These are phyloP conservation scores for Oryza glumipatula DNA, from an alignment of 176 grass and related monocot species.

Conservation along the genomic window DNA sequence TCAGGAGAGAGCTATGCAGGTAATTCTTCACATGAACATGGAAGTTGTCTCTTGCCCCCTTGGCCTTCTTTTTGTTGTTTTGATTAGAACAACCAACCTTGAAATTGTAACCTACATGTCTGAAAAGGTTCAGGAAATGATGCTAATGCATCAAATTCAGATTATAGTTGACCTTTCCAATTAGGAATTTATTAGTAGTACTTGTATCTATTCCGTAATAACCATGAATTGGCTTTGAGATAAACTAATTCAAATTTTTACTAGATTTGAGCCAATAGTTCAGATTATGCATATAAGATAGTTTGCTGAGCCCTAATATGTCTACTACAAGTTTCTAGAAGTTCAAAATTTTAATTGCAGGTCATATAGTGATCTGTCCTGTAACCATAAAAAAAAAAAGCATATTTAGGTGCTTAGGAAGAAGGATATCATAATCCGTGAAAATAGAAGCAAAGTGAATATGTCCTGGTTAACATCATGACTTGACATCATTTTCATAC, in stretches of 20 bases:
- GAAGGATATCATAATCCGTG: not conserved
- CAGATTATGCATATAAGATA: not conserved
- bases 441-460: not conserved
- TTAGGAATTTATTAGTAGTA: not conserved
- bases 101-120: not conserved
- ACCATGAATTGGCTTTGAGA: not conserved
- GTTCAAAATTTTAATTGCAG: not conserved
- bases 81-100: not conserved
- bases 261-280: not conserved
- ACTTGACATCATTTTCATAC: not conserved
- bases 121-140: not conserved
- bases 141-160: not conserved
- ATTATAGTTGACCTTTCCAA: not conserved
- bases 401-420: not conserved
- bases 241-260: not conserved
- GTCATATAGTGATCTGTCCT: not conserved
- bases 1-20: slow-evolving; percentile 91
- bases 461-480: not conserved
- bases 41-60: not conserved
- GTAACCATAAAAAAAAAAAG: not conserved
- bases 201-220: not conserved
- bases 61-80: not conserved
- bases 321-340: not conserved
- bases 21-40: slow-evolving; percentile 26
- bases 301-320: not conserved